A percentile compares a stretch with the other conserved stretches of the same genome.
Evolutionary conservation across 768 basidiomycete genomes (phyloP).

Genomic region (Leccinellum luteum): DNA sequence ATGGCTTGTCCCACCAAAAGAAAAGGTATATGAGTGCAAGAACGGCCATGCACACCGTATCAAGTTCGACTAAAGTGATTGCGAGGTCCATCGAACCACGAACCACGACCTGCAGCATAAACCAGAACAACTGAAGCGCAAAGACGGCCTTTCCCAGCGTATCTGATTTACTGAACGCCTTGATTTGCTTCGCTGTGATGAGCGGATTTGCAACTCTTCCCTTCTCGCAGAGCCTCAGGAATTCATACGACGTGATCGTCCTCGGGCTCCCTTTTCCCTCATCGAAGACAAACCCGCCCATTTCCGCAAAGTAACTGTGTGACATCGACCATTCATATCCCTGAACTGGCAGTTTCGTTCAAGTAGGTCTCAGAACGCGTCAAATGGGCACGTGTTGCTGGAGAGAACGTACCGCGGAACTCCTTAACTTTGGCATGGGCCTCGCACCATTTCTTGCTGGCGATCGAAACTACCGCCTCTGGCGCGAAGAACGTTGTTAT

Average conservation of each 20-base stretch:
- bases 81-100: neutral
- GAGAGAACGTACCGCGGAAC: conserved; percentile 1
- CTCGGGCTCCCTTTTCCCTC: neutral
- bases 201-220: neutral
- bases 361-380: neutral
- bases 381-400: neutral
- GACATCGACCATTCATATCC: conserved; percentile 2
- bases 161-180: neutral
- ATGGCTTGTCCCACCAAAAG: conserved; percentile 3
- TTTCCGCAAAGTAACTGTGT: conserved; percentile 1
- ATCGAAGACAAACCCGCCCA: neutral
- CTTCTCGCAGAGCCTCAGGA: neutral
- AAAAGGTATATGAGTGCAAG: neutral
- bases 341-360: neutral
- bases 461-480: neutral
- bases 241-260: neutral
- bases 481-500: neutral
- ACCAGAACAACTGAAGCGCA: neutral
- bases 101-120: neutral
- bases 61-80: conserved; percentile 2
- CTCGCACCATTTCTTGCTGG: neutral
- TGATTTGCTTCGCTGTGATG: neutral
- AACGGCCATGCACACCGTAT: neutral
- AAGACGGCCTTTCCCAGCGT: neutral
- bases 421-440: neutral